Evolutionary conservation across 371 early-diverging fungal species (phyloP), one percentile per base, ranked within the genome.

Genomic region (Lichtheimia hyalospora): DNA sequence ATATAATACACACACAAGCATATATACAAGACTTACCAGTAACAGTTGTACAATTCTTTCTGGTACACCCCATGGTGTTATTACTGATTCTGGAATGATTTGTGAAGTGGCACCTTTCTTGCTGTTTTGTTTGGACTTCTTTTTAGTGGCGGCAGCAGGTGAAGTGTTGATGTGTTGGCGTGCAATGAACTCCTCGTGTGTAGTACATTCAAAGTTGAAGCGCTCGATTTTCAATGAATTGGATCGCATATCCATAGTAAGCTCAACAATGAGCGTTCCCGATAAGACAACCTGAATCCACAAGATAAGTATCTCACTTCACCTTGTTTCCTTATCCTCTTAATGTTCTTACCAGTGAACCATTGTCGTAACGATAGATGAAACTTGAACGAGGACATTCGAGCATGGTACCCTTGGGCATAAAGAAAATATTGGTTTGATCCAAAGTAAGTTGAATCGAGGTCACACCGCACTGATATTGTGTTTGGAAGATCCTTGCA

Each of bases 361-460:
- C 74, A 53, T 70, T 72, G 7, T 63, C 63, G 48, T 69, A 77
- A 4, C 66, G 58, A 55, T 72, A 61, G 15, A 77, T 72, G 14
- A 77, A 48, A 49, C 78, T 72, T 3, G 73, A 72, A 48, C 62
- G 57, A 42, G 78, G 78, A 49, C 78, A 77, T 53, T 77, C 70
- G 1, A 77, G 69, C 61, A 77, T 61, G 34, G 67, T 58, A 14
- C 71, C 75, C 4, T 63, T 62, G 25, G 74, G 58, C 25, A 74
- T 60, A 40, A 77, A 70, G 52, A 71, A 77, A 54, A 74, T 74
- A 56, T 64, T 64, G 23, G 78, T 77, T 49, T 77, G 74, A 23
- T 72, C 78, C 42, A 74, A 52, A 10, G 69, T 74, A 44, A 77
- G 62, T 39, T 77, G 74, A 52, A 77, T 66, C n/a, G 78, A 71